Evolutionary conservation across 495 filamentous ascomycete species (phyloP).

Genomic region (Pseudevernia furfuracea): DNA sequence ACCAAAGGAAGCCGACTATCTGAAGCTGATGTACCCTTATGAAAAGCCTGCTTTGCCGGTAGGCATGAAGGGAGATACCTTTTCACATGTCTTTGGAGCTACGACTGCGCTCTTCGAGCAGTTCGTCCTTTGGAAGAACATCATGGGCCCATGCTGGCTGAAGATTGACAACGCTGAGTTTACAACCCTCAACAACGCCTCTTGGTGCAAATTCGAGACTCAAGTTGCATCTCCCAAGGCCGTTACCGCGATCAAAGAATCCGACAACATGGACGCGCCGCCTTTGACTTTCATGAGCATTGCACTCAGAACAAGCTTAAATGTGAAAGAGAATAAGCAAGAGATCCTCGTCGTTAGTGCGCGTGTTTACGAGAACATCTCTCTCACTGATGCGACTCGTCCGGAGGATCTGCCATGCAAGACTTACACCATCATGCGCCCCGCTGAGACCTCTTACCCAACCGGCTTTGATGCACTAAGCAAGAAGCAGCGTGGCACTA

Average conservation of each 20-base stretch:
- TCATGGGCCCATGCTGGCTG: slow-evolving; percentile 98
- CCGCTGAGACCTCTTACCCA: slow-evolving; percentile 65
- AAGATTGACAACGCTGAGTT: slow-evolving; percentile 80
- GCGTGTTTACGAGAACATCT: slow-evolving; percentile 84
- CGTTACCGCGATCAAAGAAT: slow-evolving; percentile 61
- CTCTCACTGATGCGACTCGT: slow-evolving; percentile 76
- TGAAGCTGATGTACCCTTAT: slow-evolving; percentile 92
- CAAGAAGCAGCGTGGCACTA: slow-evolving; percentile 60
- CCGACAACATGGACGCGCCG: slow-evolving; percentile 70
- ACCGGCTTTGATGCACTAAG: slow-evolving; percentile 73
- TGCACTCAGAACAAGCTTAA: slow-evolving; percentile 77
- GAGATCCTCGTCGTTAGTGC: slow-evolving; percentile 88
- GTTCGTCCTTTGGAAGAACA: slow-evolving; percentile 94
- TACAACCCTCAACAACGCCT: slow-evolving; percentile 75
- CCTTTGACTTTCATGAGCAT: slow-evolving; percentile 92
- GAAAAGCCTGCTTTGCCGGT: slow-evolving; percentile 62
- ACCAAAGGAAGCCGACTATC: slow-evolving; percentile 80
- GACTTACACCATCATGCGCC: slow-evolving; percentile 86
- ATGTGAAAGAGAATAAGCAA: slow-evolving; percentile 90
- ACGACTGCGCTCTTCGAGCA: slow-evolving; percentile 95
- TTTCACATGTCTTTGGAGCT: slow-evolving; percentile 88
- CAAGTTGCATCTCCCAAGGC: slow-evolving; percentile 66
- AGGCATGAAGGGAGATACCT: slow-evolving; percentile 75
- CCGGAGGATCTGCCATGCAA: slow-evolving; percentile 82
- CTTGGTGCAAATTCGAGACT: slow-evolving; percentile 94